These are phyloP conservation scores for Paramyrothecium roridum DNA, from an alignment of 2,329 filamentous ascomycete species.

Conservation along the genomic window DNA sequence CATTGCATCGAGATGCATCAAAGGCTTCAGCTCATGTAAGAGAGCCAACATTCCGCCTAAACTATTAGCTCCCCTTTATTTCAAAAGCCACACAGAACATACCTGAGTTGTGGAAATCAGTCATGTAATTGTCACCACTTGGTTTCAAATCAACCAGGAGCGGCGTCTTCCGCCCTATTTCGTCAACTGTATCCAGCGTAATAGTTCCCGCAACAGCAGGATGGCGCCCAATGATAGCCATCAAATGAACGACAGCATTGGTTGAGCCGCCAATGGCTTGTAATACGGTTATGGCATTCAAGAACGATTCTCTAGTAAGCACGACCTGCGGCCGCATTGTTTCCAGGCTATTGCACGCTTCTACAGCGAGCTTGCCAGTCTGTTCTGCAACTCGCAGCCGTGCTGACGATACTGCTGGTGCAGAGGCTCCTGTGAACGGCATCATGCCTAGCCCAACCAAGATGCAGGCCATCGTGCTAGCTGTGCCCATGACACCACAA, in stretches of 20 bases:
- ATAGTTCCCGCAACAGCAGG: conserved; percentile 62
- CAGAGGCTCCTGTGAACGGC: conserved; percentile 72
- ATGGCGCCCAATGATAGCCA: conserved; percentile 75
- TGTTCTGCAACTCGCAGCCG: conserved; percentile 80
- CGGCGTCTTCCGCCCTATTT: conserved; percentile 73
- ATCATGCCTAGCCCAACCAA: conserved; percentile 82
- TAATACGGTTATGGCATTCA: conserved; percentile 83
- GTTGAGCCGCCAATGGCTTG: conserved; percentile 85
- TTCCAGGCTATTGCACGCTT: conserved; percentile 59
- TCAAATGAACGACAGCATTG: conserved; percentile 81
- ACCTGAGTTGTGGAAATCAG: conserved; percentile 77
- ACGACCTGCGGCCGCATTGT: conserved; percentile 68
- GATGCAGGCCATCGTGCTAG: conserved; percentile 84
- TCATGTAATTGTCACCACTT: conserved; percentile 83
- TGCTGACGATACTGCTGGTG: conserved; percentile 72
- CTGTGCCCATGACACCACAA: conserved; percentile 89
- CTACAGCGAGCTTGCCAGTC: conserved; percentile 66
- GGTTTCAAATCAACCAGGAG: conserved; percentile 85
- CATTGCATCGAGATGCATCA: conserved; percentile 72
- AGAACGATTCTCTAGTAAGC: conserved; percentile 71
- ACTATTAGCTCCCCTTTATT: not conserved
- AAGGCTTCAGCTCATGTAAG: conserved; percentile 71
- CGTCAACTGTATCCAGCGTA: conserved; percentile 75
- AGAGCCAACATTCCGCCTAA: conserved; percentile 76
- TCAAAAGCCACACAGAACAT: fast-evolving